These are phyloP conservation scores for Fusarium sambucinum DNA, from an alignment of 2,329 filamentous ascomycete species.

Conservation along the genomic window DNA sequence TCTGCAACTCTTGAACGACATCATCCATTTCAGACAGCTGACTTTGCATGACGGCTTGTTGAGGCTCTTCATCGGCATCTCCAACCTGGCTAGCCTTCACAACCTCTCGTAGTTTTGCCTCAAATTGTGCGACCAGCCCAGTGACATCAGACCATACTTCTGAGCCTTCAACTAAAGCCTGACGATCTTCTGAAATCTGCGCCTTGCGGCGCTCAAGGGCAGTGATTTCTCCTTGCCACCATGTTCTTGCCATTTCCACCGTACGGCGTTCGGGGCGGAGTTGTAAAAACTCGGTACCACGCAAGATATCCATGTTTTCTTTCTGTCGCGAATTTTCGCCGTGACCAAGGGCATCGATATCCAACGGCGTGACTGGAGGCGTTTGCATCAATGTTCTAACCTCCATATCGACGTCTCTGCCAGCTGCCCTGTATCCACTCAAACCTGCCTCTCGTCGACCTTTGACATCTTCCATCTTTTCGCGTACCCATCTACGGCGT, in stretches of 20 bases:
- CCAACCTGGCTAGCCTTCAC: conserved; percentile 57
- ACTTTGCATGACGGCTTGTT: conserved; percentile 56
- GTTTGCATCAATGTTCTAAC: conserved; percentile 69
- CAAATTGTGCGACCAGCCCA: conserved; percentile 71
- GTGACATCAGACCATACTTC: conserved; percentile 74
- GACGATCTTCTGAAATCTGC: conserved; percentile 70
- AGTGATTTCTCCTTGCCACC: conserved; percentile 74
- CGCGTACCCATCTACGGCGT: conserved; percentile 68
- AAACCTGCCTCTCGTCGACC: conserved; percentile 78
- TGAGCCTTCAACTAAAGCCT: conserved; percentile 75
- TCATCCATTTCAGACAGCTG: conserved; percentile 68
- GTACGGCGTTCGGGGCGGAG: conserved; percentile 75
- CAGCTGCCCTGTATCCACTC: conserved; percentile 76
- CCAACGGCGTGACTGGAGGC: conserved; percentile 67
- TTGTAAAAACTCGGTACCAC: conserved; percentile 67
- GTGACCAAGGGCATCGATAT: conserved; percentile 57
- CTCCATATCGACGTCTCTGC: conserved; percentile 74
- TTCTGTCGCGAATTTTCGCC: conserved; percentile 25
- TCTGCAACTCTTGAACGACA: conserved; percentile 67
- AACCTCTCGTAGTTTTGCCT: conserved; percentile 69
- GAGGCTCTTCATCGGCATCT: conserved; percentile 50
- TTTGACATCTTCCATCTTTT: conserved; percentile 70
- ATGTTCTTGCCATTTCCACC: conserved; percentile 75
- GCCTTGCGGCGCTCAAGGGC: conserved; percentile 66
- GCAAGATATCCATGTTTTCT: conserved; percentile 48